Evolutionary conservation across 768 basidiomycete species (phyloP).

Genomic region (Dentipellis sp.): DNA sequence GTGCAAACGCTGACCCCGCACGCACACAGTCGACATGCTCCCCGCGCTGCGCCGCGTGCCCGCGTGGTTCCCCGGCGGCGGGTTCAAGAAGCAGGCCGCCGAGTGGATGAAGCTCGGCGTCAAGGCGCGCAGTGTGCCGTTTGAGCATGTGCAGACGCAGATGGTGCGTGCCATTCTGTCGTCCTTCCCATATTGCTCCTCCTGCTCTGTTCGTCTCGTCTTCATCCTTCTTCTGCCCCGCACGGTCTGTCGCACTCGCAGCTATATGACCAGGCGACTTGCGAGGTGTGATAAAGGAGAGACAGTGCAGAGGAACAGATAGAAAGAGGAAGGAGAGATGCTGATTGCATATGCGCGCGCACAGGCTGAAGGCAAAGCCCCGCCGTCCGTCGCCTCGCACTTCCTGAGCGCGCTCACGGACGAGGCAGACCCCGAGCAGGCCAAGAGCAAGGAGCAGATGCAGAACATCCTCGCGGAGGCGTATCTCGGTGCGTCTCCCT

Average conservation of each 20-base stretch:
- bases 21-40: neutral
- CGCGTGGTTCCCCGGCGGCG: neutral
- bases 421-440: neutral
- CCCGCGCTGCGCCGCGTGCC: neutral
- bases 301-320: too few relatives aligned
- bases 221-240: constrained; percentile 8
- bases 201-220: constrained; percentile 5
- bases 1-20: too few relatives aligned
- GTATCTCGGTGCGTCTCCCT: too few relatives aligned
- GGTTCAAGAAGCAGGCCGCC: neutral
- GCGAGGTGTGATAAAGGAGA: too few relatives aligned
- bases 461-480: neutral
- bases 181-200: neutral
- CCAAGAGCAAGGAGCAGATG: neutral
- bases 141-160: neutral
- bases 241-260: too few relatives aligned
- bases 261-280: too few relatives aligned
- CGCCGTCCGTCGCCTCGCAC: neutral
- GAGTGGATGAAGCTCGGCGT: neutral
- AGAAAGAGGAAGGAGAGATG: too few relatives aligned
- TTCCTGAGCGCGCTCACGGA: neutral
- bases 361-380: neutral
- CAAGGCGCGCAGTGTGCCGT: neutral
- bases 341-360: neutral
- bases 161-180: neutral